Conservation (phyloP, 1,139 yeast genomes). For the Candida anutae region DNA sequence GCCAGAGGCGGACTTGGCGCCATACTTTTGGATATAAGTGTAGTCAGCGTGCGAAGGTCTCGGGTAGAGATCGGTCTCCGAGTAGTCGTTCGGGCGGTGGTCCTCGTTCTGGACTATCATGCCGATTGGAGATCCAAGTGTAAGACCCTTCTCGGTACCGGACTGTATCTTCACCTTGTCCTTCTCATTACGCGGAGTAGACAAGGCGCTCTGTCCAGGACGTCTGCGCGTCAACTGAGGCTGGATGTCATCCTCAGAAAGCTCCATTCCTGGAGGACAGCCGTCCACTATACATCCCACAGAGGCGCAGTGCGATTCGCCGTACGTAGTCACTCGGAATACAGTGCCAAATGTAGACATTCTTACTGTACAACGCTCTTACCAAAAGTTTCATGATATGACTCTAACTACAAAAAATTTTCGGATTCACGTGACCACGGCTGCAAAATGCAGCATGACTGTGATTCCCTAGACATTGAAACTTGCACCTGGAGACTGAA, state of each 20-base stretch:
- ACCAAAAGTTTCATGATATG: too few species aligned
- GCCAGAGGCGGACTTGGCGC: constrained; percentile 87
- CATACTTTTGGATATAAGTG: constrained; percentile 87
- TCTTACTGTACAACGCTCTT: too few species aligned
- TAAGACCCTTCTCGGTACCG: constrained; percentile 86
- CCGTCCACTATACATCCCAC: constrained; percentile 99
- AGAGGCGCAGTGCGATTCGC: constrained; percentile 97
- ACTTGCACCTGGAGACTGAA: too few species aligned
- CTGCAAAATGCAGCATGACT: too few species aligned
- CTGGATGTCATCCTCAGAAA: constrained; percentile 83
- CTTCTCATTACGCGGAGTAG: constrained; percentile 94
- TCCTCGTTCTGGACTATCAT: constrained; percentile 91
- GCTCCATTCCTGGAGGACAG: constrained; percentile 87
- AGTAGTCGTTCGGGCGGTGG: constrained; percentile 93
- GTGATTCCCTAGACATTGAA: too few species aligned
- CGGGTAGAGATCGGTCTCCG: constrained; percentile 91
- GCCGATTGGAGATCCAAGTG: constrained; percentile 93
- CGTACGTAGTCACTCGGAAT: constrained; percentile 81
- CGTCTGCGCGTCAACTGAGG: constrained; percentile 94
- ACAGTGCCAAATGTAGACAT: constrained; percentile 42
- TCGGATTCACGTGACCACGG: too few species aligned
- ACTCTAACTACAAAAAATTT: too few species aligned
- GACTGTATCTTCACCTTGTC: constrained; percentile 89
- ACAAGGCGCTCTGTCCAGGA: constrained; percentile 89
- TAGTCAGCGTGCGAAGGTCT: constrained; percentile 98